Conservation (phyloP, 108 stramenopile genomes). For the Stephanodiscus triporus region DNA sequence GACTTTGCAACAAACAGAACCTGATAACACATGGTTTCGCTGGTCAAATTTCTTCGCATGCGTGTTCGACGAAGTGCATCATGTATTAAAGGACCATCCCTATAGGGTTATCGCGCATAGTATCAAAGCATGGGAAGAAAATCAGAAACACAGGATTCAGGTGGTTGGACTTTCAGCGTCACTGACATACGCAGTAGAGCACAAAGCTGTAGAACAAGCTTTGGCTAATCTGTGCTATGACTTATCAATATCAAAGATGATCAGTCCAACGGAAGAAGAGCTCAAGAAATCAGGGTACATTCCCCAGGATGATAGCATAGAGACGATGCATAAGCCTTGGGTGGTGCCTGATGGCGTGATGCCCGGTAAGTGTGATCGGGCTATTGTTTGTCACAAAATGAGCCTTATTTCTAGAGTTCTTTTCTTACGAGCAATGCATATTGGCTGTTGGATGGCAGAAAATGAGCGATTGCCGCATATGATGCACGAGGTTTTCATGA, state of each 20-base stretch:
- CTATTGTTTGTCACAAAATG: not conserved
- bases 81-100: constrained; percentile 64
- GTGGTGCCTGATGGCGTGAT: constrained; percentile 45
- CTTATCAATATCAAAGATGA: constrained; percentile 50
- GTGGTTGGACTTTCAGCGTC: constrained; percentile 64
- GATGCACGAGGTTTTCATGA: constrained; percentile 54
- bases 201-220: constrained; percentile 37
- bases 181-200: constrained; percentile 57
- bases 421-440: not conserved
- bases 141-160: constrained; percentile 34
- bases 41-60: constrained; percentile 44
- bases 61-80: constrained; percentile 65
- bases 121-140: constrained; percentile 30
- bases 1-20: constrained; percentile 36
- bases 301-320: constrained; percentile 40
- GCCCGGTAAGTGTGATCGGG: constrained; percentile 5
- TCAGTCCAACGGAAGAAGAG: constrained; percentile 53
- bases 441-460: not conserved
- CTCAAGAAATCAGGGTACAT: constrained; percentile 50
- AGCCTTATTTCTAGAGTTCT: not conserved
- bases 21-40: not conserved
- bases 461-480: constrained; percentile 41
- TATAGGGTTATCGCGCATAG: constrained; percentile 59
- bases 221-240: constrained; percentile 53
- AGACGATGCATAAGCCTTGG: constrained; percentile 38